Conservation (phyloP, 805 yeast species). For the Nakazawaea wickerhamii region DNA sequence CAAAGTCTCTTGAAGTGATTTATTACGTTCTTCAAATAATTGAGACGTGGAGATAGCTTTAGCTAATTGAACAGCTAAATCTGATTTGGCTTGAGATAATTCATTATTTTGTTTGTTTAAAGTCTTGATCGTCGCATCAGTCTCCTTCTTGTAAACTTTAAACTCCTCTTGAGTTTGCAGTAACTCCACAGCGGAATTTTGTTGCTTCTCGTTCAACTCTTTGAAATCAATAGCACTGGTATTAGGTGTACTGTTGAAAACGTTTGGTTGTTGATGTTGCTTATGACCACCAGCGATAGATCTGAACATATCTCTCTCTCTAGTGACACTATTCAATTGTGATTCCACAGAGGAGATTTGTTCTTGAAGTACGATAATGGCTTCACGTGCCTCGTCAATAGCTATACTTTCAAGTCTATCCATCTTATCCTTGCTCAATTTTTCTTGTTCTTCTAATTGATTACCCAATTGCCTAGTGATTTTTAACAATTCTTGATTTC, state of each 20-base stretch:
- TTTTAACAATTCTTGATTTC: constrained; percentile 65
- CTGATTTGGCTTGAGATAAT: constrained; percentile 37
- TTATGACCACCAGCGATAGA: constrained; percentile 15
- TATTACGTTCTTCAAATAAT: constrained; percentile 47
- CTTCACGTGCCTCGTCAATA: constrained; percentile 61
- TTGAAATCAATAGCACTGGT: constrained; percentile 9
- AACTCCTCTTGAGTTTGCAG: constrained; percentile 29
- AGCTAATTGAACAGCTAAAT: constrained; percentile 44
- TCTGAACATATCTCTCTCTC: constrained; percentile 69
- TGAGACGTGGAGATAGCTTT: constrained; percentile 49
- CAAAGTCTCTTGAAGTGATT: constrained; percentile 34
- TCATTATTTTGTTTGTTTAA: constrained; percentile 41
- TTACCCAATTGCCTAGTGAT: constrained; percentile 69
- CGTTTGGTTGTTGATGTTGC: constrained; percentile 17
- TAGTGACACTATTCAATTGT: constrained; percentile 46
- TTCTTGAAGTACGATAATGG: constrained; percentile 56
- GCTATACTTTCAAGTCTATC: constrained; percentile 41
- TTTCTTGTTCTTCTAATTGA: constrained; percentile 62
- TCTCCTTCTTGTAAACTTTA: constrained; percentile 36
- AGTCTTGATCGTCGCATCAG: constrained; percentile 37
- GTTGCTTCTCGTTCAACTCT: constrained; percentile 23
- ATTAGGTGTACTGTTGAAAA: constrained; percentile 10
- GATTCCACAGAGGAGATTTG: constrained; percentile 47
- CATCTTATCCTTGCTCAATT: constrained; percentile 26
- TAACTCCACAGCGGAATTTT: constrained; percentile 23